Percentiles rank a stretch among this genome's conserved stretches.
These are phyloP conservation scores for Pythium plurisporium DNA, from an alignment of 352 stramenopile species.

Conservation along the genomic window DNA sequence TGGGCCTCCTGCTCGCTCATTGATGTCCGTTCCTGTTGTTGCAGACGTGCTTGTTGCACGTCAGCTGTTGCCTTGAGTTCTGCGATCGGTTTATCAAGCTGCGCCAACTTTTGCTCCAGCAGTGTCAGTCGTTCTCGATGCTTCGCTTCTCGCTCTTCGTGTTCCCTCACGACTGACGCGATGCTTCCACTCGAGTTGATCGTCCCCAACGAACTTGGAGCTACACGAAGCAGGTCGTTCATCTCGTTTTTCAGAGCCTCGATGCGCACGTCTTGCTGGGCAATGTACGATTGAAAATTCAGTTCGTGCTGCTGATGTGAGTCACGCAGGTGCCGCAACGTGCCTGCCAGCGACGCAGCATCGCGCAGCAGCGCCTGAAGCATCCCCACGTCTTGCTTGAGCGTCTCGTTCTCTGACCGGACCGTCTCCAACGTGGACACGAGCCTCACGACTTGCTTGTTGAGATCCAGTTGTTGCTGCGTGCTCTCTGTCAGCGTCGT, in stretches of 20 bases:
- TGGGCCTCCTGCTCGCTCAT: not conserved
- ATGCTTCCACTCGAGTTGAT: too few species aligned
- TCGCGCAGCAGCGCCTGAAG: constrained; percentile 2
- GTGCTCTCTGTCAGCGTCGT: not conserved
- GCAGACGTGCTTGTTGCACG: not conserved
- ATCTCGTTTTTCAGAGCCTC: not conserved
- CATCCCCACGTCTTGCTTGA: not conserved
- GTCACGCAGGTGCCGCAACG: not conserved
- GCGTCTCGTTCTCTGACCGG: not conserved
- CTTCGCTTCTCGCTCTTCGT: not conserved
- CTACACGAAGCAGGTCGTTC: too few species aligned
- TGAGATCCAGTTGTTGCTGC: not conserved
- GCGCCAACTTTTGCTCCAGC: not conserved
- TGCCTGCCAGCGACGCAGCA: constrained; percentile 7
- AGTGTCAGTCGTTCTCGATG: not conserved
- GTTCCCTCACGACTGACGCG: not conserved
- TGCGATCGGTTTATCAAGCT: not conserved
- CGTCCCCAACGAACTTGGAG: too few species aligned
- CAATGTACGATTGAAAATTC: not conserved
- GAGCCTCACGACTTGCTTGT: not conserved
- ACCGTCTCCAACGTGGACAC: not conserved
- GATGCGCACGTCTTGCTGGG: not conserved
- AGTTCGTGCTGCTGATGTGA: constrained; percentile 5
- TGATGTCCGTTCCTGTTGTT: not conserved
- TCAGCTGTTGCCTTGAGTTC: not conserved